Evolutionary conservation across 495 filamentous ascomycete genomes (phyloP).

Genomic region (Xylaria curta): DNA sequence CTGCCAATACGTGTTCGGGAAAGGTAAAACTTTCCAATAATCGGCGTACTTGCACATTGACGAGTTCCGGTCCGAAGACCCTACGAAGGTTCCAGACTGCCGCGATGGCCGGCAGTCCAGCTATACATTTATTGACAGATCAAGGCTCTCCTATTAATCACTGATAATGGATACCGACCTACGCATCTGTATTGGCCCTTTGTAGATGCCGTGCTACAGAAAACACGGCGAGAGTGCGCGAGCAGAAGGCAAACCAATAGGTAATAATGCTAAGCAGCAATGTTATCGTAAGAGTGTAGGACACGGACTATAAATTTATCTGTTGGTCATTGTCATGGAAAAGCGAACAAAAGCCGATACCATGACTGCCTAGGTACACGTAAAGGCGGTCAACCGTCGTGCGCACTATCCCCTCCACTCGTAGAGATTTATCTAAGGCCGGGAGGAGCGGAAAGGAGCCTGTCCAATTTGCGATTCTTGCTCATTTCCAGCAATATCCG

Average conservation of each 20-base stretch:
- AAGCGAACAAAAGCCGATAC: neutral
- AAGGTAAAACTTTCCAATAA: too few species aligned
- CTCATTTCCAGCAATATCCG: neutral
- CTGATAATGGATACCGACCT: neutral
- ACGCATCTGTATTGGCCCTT: neutral
- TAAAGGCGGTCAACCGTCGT: neutral
- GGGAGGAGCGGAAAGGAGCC: neutral
- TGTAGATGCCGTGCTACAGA: neutral
- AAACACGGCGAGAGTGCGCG: neutral
- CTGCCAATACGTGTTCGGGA: too few species aligned
- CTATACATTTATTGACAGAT: neutral
- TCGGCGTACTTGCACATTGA: too few species aligned
- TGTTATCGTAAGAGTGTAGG: neutral
- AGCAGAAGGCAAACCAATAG: neutral
- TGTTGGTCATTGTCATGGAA: neutral
- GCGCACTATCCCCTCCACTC: neutral
- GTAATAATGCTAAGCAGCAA: neutral
- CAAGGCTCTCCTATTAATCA: neutral
- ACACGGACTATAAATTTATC: neutral
- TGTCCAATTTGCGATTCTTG: neutral
- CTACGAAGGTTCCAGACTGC: neutral
- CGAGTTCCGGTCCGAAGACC: neutral
- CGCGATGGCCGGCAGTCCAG: neutral
- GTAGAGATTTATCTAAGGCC: too few species aligned
- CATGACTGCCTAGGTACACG: neutral